Evolutionary conservation across 208 protist species (phyloP), one percentile per base, ranked within the genome.

Genomic region (Wallacemonas rigidus): DNA sequence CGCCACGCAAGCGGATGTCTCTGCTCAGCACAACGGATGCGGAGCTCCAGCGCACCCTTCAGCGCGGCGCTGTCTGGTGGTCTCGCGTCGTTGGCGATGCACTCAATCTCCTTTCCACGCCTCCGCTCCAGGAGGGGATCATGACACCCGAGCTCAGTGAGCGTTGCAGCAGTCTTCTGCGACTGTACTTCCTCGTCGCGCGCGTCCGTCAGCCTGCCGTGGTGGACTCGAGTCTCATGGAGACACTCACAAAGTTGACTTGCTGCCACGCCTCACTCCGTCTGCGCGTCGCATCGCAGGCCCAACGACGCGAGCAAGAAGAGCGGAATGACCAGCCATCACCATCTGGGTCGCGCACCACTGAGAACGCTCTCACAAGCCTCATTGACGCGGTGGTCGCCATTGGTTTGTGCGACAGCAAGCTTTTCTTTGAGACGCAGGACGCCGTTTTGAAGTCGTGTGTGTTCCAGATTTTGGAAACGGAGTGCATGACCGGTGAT

Each of bases 301-400:
- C 51, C 61, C 75, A 62, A 1, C 68, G 53, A 35, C 48, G 48
- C 26, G 17, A 36, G n/a, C 26, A 48, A 60, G 38, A 12, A 43
- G 15, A 40, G 53, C 50, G 40, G 43, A 15, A 61, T 38, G 26
- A 26, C 26, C 26, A 26, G 26, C 26, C 26, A 26, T 26, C 26
- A 26, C 26, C 26, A 26, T 26, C 26, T 26, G 26, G 26, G 26
- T 26, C 26, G 26, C 26, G 26, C 26, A 26, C 26, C 26, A 26
- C 26, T 26, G 26, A 26, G 26, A 26, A 26, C 26, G 26, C 26
- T 26, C 26, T 38, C 9, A 92, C 91, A 8, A 77, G 77, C 2
- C 76, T 96, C 12, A 80, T 96, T 41, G 92, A 96, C 77, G 92
- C 89, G 7, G 63, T 92, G 5, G 86, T 87, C 2, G 87, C 89